Percentiles rank a stretch among this genome's conserved stretches.
phyloP scores from a whole-genome alignment of 2,329 filamentous ascomycete species.

The Beauveria varroae region DNA sequence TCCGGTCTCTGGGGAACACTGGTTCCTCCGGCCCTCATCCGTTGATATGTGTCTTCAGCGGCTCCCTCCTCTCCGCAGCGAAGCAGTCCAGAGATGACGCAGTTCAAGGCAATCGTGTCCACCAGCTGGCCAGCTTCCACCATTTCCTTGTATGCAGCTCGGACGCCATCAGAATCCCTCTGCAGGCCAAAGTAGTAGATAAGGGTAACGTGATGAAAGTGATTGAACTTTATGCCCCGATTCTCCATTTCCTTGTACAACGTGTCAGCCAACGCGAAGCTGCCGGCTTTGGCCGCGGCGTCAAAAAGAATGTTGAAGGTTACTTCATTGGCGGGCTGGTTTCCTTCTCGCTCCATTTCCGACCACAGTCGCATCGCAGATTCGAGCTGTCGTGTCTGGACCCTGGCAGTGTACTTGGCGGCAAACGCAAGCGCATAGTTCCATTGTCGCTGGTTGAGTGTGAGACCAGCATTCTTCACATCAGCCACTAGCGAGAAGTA shows the following conservation, averaged over 20 bases:
- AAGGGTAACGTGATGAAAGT: constrained; percentile 72
- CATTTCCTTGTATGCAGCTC: constrained; percentile 72
- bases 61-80: constrained; percentile 66
- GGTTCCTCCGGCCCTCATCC: constrained; percentile 64
- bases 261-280: constrained; percentile 76
- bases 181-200: constrained; percentile 79
- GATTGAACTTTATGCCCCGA: constrained; percentile 61
- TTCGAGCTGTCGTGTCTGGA: constrained; percentile 48
- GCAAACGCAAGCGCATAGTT: constrained; percentile 76
- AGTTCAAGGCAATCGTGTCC: constrained; percentile 80
- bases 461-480: constrained; percentile 65
- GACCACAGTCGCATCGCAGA: constrained; percentile 73
- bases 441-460: constrained; percentile 65
- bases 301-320: constrained; percentile 94
- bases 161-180: constrained; percentile 64
- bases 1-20: constrained; percentile 32
- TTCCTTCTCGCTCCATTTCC: constrained; percentile 74
- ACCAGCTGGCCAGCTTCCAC: constrained; percentile 82
- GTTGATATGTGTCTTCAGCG: constrained; percentile 72
- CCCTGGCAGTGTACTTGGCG: constrained; percentile 58
- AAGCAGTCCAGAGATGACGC: constrained; percentile 72
- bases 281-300: constrained; percentile 75
- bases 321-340: constrained; percentile 59
- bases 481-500: constrained; percentile 82
- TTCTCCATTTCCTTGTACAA: constrained; percentile 72